Evolutionary conservation across 2,329 filamentous ascomycete genomes (phyloP).

Genomic region (Fusarium domesticum): DNA sequence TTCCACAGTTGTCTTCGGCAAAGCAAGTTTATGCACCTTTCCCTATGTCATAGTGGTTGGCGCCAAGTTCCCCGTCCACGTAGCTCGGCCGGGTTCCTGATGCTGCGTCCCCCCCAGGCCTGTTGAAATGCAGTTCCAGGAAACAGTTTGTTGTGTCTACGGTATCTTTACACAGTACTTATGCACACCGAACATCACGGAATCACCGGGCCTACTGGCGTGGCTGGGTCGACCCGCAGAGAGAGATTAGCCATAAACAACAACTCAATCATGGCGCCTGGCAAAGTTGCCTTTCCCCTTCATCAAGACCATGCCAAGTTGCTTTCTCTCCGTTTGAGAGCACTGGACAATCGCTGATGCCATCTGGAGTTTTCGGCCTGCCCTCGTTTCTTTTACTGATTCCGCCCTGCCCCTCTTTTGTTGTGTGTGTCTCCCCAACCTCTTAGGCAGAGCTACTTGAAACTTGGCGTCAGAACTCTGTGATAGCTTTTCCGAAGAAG

Average conservation of each 20-base stretch:
- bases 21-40: conserved; percentile 22
- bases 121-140: too few species aligned
- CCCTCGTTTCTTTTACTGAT: conserved; percentile 11
- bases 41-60: conserved; percentile 17
- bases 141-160: too few species aligned
- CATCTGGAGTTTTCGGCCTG: conserved; percentile 11
- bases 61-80: conserved; percentile 18
- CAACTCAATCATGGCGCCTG: conserved; percentile 18
- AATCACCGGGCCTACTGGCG: conserved; percentile 7
- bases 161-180: too few species aligned
- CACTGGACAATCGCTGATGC: conserved; percentile 7
- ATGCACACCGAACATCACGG: conserved; percentile 15
- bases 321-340: conserved; percentile 7
- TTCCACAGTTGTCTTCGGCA: conserved; percentile 10
- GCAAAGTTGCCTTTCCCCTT: conserved; percentile 10
- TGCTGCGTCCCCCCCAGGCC: too few species aligned
- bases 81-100: conserved; percentile 18
- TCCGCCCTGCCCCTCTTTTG: conserved; percentile 8
- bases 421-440: conserved; percentile 5
- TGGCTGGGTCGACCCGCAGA: conserved; percentile 15
- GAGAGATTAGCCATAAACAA: conserved; percentile 6
- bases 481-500: not conserved
- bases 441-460: conserved; percentile 5
- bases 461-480: conserved; percentile 7
- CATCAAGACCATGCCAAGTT: conserved; percentile 15